Conservation (phyloP, 805 yeast species). For the Danielia oregonensis region DNA sequence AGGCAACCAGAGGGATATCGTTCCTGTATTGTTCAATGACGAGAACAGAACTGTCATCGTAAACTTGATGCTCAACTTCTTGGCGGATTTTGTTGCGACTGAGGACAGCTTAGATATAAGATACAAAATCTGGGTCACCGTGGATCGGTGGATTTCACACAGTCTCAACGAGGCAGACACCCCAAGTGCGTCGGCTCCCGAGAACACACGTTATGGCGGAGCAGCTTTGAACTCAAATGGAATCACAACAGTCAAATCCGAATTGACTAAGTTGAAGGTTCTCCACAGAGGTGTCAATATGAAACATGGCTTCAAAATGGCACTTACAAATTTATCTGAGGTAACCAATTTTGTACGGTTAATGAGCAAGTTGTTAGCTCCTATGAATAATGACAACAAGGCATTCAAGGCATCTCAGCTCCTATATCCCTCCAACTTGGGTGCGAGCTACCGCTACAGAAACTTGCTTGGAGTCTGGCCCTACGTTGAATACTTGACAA, state of each 20-base stretch:
- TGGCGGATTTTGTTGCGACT: slow-evolving; percentile 50
- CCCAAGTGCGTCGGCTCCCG: slow-evolving; percentile 10
- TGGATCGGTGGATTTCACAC: slow-evolving; percentile 69
- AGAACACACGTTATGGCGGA: slow-evolving; percentile 18
- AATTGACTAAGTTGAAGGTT: slow-evolving; percentile 7
- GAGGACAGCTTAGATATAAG: slow-evolving; percentile 30
- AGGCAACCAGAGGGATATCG: slow-evolving; percentile 10
- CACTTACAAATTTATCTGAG: slow-evolving; percentile 47
- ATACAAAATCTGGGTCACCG: slow-evolving; percentile 56
- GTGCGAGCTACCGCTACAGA: slow-evolving; percentile 48
- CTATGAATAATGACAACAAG: slow-evolving; percentile 18
- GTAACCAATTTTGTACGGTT: slow-evolving; percentile 66
- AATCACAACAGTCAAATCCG: slow-evolving; percentile 4
- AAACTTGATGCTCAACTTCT: slow-evolving; percentile 45
- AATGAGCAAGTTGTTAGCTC: slow-evolving; percentile 40
- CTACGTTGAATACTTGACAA: slow-evolving; percentile 68
- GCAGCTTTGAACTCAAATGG: slow-evolving; percentile 5
- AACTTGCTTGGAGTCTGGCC: slow-evolving; percentile 67
- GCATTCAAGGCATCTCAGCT: slow-evolving; percentile 32
- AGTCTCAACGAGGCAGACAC: slow-evolving; percentile 14
- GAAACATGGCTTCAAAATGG: slow-evolving; percentile 22
- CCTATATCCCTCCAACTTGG: slow-evolving; percentile 62
- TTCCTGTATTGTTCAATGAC: slow-evolving; percentile 26
- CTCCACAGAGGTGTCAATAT: slow-evolving; percentile 6
- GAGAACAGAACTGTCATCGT: slow-evolving; percentile 33